Evolutionary conservation across 495 filamentous ascomycete genomes (phyloP), one percentile per base, ranked within the genome.

Genomic region (Parathielavia hyrcaniae): DNA sequence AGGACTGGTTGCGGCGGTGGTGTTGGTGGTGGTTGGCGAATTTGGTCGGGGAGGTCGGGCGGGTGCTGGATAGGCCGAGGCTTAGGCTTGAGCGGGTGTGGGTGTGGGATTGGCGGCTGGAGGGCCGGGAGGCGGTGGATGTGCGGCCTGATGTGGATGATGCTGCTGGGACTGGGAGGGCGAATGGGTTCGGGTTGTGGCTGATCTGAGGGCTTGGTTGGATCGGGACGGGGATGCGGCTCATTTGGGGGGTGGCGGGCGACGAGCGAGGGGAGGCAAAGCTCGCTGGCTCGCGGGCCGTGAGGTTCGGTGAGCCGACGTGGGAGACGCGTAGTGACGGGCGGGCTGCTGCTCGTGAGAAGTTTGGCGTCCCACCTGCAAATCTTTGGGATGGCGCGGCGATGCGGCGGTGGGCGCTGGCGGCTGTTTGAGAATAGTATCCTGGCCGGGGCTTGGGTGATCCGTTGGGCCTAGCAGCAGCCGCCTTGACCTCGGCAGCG

Each of bases 201-300:
- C 55, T 57, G 34, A 32, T 30, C 32, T 54, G 49, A 12, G 52
- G 23, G 34, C 32, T 16, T 30, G 46, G 39, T 8, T 44, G 53
- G 26, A 47, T 20, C 0, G 74, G 67, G 13, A 72, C 48, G 7
- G 74, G 76, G 39, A 75, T 74, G 50, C 74, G 66, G 61, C 73
- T 77, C 11, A 67, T 63, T n/a, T 48, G 30, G 19, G 32, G 43
- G n/a, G 41, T 32, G 16, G 49, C 34, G 14, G 65, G 49, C 5
- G 75, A 67, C 12, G 74, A 64, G 20, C 79, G 69, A 16, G 80
- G 73, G 2, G 73, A 75, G 16, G 81, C 80, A 54, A 79, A 82
- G 32, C 80, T 81, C 8, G 82, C 79, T 5, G 79, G 73, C 49
- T 76, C 76, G 36, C 63, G 67, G 5, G 67, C 55, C 2, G 67